These are phyloP conservation scores for Paraphaeosphaeria minitans DNA, from an alignment of 2,329 filamentous ascomycete species.

Conservation along the genomic window DNA sequence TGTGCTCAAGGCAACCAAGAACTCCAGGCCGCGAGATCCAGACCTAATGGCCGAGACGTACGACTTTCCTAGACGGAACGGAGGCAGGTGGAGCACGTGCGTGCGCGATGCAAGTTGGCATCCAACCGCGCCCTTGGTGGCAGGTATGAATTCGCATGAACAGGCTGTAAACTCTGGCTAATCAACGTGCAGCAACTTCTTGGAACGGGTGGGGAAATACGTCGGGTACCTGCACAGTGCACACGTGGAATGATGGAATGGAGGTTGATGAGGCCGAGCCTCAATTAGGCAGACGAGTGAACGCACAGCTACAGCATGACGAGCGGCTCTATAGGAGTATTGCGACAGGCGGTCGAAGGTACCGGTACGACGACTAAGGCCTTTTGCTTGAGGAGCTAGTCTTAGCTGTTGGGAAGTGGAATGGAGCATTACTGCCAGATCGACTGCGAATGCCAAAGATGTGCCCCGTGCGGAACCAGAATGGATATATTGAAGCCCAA, in stretches of 20 bases:
- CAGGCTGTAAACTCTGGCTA: constrained; percentile 14
- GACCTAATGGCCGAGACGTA: constrained; percentile 62
- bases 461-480: neutral
- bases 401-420: neutral
- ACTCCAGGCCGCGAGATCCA: constrained; percentile 61
- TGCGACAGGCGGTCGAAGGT: constrained; percentile 26
- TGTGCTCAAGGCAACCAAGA: constrained; percentile 71
- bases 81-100: constrained; percentile 71
- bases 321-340: constrained; percentile 39
- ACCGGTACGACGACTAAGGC: constrained; percentile 35
- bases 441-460: too few species aligned
- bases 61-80: constrained; percentile 60
- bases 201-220: constrained; percentile 80
- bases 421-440: neutral
- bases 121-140: constrained; percentile 79
- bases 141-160: constrained; percentile 53
- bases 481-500: constrained; percentile 2
- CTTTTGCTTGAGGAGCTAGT: too few species aligned
- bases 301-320: constrained; percentile 45
- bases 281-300: constrained; percentile 41
- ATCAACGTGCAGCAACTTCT: constrained; percentile 66
- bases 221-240: constrained; percentile 75
- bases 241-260: constrained; percentile 73
- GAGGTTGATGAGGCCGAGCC: constrained; percentile 64
- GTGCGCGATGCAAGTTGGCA: constrained; percentile 92